Percentiles rank a stretch among this genome's conserved stretches.
Conservation (phyloP, 805 yeast genomes). For the Metschnikowia chrysomelidarum region DNA sequence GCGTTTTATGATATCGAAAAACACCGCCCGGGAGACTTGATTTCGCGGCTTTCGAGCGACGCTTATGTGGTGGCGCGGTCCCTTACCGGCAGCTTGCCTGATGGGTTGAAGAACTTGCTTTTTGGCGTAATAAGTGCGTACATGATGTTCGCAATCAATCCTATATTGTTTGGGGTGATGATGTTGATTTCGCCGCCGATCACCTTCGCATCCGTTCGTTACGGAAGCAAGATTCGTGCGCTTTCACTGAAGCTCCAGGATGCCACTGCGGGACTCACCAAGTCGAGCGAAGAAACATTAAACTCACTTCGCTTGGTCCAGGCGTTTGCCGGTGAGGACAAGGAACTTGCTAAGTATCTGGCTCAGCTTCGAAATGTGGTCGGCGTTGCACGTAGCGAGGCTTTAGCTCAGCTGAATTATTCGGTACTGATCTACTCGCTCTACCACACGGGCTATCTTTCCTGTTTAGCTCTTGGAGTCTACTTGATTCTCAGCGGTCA, state of each 20-base stretch:
- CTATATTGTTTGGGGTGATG: constrained; percentile 43
- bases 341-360: constrained; percentile 39
- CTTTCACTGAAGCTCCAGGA: constrained; percentile 42
- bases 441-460: constrained; percentile 42
- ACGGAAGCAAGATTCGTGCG: constrained; percentile 43
- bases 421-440: constrained; percentile 41
- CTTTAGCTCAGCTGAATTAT: constrained; percentile 44
- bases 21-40: constrained; percentile 46
- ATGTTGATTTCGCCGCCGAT: constrained; percentile 45
- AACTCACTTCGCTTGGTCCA: constrained; percentile 43
- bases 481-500: constrained; percentile 41
- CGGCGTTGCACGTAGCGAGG: constrained; percentile 42
- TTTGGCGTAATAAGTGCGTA: constrained; percentile 42
- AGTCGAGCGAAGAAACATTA: constrained; percentile 43
- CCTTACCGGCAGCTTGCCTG: constrained; percentile 43
- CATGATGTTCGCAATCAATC: constrained; percentile 46
- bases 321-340: constrained; percentile 44
- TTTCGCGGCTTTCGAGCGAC: constrained; percentile 43
- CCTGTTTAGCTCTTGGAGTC: constrained; percentile 43
- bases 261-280: constrained; percentile 45
- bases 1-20: constrained; percentile 43
- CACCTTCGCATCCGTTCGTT: constrained; percentile 44
- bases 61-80: constrained; percentile 47
- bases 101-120: constrained; percentile 42
- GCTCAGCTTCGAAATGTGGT: constrained; percentile 39